These are phyloP conservation scores for Diaporthe longicolla DNA, from an alignment of 2,329 filamentous ascomycete species.

Conservation along the genomic window DNA sequence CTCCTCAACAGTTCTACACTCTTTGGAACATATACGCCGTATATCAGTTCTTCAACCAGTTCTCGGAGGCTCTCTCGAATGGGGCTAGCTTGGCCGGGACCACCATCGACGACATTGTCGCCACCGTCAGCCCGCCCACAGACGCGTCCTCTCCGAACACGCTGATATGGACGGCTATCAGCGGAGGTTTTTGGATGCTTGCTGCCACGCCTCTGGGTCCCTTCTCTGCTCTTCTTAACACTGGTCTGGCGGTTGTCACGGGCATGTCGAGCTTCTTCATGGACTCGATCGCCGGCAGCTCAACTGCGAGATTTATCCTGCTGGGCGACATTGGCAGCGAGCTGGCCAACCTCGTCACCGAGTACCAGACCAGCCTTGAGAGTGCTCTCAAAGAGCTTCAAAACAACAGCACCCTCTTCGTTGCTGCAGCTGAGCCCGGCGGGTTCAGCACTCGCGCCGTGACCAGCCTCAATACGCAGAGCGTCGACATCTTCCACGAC, in stretches of 20 bases:
- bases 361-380: conserved; percentile 23
- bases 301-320: conserved; percentile 46
- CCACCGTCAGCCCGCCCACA: conserved; percentile 46
- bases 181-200: conserved; percentile 29
- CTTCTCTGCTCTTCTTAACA: not conserved
- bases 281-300: conserved; percentile 45
- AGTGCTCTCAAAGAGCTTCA: conserved; percentile 3
- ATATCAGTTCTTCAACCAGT: conserved; percentile 50
- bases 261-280: conserved; percentile 45
- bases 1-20: conserved; percentile 48
- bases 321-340: conserved; percentile 47
- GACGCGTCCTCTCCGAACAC: conserved; percentile 34
- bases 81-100: conserved; percentile 47
- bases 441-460: conserved; percentile 27
- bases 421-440: conserved; percentile 13
- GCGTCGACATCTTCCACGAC: conserved; percentile 30
- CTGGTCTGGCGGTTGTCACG: conserved; percentile 17
- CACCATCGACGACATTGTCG: conserved; percentile 48
- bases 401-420: conserved; percentile 15
- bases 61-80: conserved; percentile 47
- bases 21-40: conserved; percentile 50
- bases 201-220: conserved; percentile 2
- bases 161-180: conserved; percentile 32
- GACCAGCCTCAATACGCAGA: conserved; percentile 27
- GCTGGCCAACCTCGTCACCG: conserved; percentile 44